These are phyloP conservation scores for Cicer pinnatifidum DNA, from an alignment of 306 rosid species.

Conservation along the genomic window DNA sequence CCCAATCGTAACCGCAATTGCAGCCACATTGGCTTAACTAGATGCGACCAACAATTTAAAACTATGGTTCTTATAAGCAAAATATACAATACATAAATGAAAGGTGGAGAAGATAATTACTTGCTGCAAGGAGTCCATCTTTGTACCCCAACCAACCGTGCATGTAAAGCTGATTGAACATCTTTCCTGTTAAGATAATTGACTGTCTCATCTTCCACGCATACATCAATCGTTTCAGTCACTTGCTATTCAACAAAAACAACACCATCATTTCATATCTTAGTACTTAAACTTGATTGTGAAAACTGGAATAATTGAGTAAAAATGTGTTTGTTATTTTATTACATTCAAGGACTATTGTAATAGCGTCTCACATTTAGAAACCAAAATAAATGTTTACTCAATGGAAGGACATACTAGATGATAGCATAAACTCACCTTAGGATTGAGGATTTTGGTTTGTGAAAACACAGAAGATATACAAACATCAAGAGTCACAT, in stretches of 20 bases:
- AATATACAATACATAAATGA: background rate
- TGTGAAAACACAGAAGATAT: slow-evolving; percentile 70
- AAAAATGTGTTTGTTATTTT: background rate
- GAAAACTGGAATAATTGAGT: background rate
- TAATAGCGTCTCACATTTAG: no score
- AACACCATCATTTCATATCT: slow-evolving; percentile 27
- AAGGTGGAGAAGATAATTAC: slow-evolving; percentile 50
- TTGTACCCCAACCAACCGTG: slow-evolving; percentile 75
- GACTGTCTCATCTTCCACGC: slow-evolving; percentile 87
- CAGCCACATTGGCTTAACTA: background rate
- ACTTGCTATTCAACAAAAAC: slow-evolving; percentile 60
- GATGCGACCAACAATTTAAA: background rate
- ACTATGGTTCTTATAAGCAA: background rate
- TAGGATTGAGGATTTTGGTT: slow-evolving; percentile 63
- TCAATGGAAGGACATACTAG: background rate
- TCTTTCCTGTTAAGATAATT: slow-evolving; percentile 82
- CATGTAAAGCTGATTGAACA: slow-evolving; percentile 81
- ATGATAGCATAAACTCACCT: slow-evolving; percentile 44
- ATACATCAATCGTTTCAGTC: slow-evolving; percentile 74
- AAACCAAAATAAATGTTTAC: no score
- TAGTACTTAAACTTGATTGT: slow-evolving; percentile 13
- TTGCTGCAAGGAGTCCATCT: slow-evolving; percentile 93
- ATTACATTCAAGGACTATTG: background rate
- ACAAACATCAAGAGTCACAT: slow-evolving; percentile 86
- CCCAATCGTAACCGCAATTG: background rate